Percentiles rank a stretch among this genome's conserved stretches.
phyloP scores from a whole-genome alignment of 371 early-diverging fungal species.

The Mucor lusitanicus region DNA sequence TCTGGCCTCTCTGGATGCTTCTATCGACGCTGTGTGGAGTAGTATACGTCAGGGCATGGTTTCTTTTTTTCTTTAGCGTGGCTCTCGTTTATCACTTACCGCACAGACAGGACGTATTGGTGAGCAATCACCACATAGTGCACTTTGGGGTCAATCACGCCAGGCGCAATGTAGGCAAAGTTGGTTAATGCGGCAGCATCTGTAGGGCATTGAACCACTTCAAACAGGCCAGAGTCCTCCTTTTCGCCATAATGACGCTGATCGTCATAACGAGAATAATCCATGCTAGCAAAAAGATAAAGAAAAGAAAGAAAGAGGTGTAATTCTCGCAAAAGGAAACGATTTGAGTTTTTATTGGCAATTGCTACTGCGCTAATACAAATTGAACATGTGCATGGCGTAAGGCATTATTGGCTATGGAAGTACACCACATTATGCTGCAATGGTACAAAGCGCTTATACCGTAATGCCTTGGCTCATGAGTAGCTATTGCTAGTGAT shows the following conservation, averaged over 20 bases:
- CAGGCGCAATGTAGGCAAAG: constrained; percentile 69
- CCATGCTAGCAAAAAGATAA: neutral
- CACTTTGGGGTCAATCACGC: constrained; percentile 68
- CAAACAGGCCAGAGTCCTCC: constrained; percentile 6
- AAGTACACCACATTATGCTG: neutral
- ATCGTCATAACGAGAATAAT: constrained; percentile 20
- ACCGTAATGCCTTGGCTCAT: too few species aligned
- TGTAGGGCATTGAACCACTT: constrained; percentile 60
- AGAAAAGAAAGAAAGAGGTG: neutral
- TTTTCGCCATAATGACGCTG: constrained; percentile 9
- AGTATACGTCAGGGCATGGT: neutral
- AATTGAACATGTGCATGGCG: neutral
- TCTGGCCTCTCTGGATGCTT: constrained; percentile 57
- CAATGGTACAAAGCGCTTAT: too few species aligned
- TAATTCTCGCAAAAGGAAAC: neutral
- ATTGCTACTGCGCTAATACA: neutral
- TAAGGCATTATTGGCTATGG: neutral
- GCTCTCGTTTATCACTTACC: too few species aligned
- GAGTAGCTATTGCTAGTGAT: too few species aligned
- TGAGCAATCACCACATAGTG: constrained; percentile 79
- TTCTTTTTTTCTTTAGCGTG: too few species aligned
- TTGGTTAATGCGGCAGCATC: constrained; percentile 81
- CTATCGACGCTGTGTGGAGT: constrained; percentile 53
- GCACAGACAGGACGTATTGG: constrained; percentile 76
- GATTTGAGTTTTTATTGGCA: neutral